Evolutionary conservation across 306 rosid species (phyloP), one percentile per base, ranked within the genome.

Genomic region (Bauhinia variegata): DNA sequence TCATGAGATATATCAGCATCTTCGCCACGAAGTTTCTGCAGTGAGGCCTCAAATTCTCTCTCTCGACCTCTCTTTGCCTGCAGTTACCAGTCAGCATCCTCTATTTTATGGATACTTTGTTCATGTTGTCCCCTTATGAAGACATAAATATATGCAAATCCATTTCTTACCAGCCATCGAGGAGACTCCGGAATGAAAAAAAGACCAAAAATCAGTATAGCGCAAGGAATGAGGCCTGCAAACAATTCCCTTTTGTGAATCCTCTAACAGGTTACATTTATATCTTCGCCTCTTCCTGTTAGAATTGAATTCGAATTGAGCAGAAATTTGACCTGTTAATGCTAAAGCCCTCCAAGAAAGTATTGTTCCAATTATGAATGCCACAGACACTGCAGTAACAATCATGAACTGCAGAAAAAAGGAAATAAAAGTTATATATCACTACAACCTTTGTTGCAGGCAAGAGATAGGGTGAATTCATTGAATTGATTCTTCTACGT

Each of bases 161-260:
- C 16, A 38, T 38, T 83, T 65, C 87, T 81, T 76, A 93, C 98
- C 77, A 93, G 77, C 96, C 97, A 93, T 89, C 98, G 86, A 30
- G 98, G 98, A 79, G 98, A 93, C 82, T 93, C 98, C 0, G 96
- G 98, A 73, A 93, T 84, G 77, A 89, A 75, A 77, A 89, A 72
- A 68, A 89, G 95, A 78, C 98, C 98, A 28, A 88, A 71, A 71
- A 83, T 77, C 76, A 88, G 75, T 38, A 93, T 65, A 36, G 85
- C 91, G 43, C 88, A 81, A 18, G 97, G 98, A 79, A 83, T 28
- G 23, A 93, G 91, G 23, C 86, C 97, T 93, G 83, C 83, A 77
- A 80, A 49, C 63, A 70, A 76, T 19, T 57, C 13, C 68, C 47
- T 39, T n/a, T n/a, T 36, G 63, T 84, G 71, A 83, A 46, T 37